These are phyloP conservation scores for Penicillium longicatenatum DNA, from an alignment of 495 filamentous ascomycete genomes.

Conservation along the genomic window DNA sequence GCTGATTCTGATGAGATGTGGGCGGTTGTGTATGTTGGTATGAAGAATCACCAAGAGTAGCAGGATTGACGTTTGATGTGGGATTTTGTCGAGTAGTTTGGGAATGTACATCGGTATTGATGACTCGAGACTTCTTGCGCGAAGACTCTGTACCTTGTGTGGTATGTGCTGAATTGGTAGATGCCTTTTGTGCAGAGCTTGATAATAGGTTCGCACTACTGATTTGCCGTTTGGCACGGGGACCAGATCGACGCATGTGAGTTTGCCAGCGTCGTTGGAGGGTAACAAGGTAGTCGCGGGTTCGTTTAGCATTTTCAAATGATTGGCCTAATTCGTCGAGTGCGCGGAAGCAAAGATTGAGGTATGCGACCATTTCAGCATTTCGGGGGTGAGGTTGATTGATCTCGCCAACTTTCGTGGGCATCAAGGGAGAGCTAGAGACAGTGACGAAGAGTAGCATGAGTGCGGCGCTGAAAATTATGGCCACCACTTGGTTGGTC, in stretches of 20 bases:
- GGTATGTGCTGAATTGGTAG: background rate
- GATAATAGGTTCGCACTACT: conserved; percentile 26
- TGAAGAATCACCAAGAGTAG: background rate
- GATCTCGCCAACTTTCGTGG: conserved; percentile 24
- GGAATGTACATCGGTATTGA: conserved; percentile 8
- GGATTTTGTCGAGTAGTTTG: conserved; percentile 9
- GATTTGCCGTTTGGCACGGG: conserved; percentile 38
- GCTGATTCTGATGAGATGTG: conserved; percentile 8
- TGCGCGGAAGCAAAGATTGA: conserved; percentile 52
- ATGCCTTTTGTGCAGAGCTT: conserved; percentile 5
- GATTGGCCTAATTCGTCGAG: conserved; percentile 49
- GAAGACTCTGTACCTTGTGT: conserved; percentile 16
- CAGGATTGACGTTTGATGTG: conserved; percentile 1
- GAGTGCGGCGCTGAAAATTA: conserved; percentile 53
- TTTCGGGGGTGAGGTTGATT: conserved; percentile 28
- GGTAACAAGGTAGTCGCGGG: conserved; percentile 46
- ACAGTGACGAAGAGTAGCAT: conserved; percentile 52
- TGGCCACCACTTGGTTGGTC: conserved; percentile 53
- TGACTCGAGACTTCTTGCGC: conserved; percentile 35
- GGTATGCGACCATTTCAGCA: conserved; percentile 46
- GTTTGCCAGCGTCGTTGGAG: conserved; percentile 51
- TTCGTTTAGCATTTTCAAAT: conserved; percentile 50
- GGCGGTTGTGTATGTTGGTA: conserved; percentile 5
- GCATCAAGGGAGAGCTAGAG: conserved; percentile 35
- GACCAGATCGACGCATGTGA: conserved; percentile 45